phyloP scores from a whole-genome alignment of 495 filamentous ascomycete genomes.

The Evansstolkia leycettana region DNA sequence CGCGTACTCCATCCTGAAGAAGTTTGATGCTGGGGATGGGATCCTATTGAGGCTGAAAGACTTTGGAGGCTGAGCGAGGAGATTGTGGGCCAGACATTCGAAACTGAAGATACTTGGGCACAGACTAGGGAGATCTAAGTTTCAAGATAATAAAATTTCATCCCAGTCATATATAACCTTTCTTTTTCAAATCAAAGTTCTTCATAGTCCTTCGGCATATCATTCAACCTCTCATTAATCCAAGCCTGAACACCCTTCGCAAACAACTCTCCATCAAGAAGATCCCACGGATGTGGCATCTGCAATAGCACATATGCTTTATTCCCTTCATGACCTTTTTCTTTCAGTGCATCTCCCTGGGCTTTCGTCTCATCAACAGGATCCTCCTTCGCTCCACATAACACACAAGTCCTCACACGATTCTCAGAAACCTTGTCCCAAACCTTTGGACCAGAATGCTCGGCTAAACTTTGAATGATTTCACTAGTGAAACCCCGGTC shows the following conservation, averaged over 20 bases:
- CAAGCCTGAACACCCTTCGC: not conserved
- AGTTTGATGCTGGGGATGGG: constrained; percentile 16
- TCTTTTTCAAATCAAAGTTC: not conserved
- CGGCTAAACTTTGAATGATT: no score
- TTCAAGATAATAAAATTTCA: no score
- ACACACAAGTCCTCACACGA: not conserved
- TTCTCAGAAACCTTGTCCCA: not conserved
- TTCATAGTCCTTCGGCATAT: not conserved
- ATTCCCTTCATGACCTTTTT: not conserved
- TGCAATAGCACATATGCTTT: not conserved
- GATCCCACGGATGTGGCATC: not conserved
- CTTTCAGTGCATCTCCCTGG: not conserved
- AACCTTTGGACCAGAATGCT: not conserved
- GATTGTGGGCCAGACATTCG: constrained; percentile 3
- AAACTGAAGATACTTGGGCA: no score
- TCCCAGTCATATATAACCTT: not conserved
- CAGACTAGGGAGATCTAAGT: no score
- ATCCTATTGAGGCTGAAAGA: constrained; percentile 18
- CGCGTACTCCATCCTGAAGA: constrained; percentile 19
- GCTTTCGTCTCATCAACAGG: not conserved
- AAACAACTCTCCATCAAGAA: not conserved
- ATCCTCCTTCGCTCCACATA: not conserved
- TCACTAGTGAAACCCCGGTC: no score
- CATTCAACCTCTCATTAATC: not conserved
- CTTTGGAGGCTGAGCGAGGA: constrained; percentile 9